Percentiles rank a stretch among this genome's conserved stretches.
These are phyloP conservation scores for Cladorrhinum samala DNA, from an alignment of 495 filamentous ascomycete species.

Conservation along the genomic window DNA sequence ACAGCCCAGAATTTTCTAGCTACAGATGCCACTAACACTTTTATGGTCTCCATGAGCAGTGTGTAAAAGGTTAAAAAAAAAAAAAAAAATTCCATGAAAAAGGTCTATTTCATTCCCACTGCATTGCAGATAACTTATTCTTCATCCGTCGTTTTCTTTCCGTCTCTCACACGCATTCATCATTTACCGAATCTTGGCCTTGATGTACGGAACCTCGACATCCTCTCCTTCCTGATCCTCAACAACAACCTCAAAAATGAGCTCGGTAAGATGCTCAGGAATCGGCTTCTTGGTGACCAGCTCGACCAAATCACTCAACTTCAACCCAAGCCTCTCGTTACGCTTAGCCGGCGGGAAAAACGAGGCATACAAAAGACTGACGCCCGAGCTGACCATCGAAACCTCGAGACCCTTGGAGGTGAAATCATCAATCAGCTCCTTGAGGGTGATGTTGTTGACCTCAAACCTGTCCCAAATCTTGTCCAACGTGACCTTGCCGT, in stretches of 20 bases:
- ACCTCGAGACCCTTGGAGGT: conserved; percentile 71
- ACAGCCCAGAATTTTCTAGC: no score
- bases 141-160: background rate
- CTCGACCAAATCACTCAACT: conserved; percentile 79
- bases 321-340: conserved; percentile 59
- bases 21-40: no score
- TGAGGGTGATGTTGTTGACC: conserved; percentile 75
- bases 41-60: no score
- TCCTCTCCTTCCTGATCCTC: conserved; percentile 90
- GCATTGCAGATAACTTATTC: background rate
- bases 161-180: background rate
- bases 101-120: background rate
- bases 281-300: conserved; percentile 86
- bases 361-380: conserved; percentile 90
- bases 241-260: conserved; percentile 93
- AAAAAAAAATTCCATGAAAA: background rate
- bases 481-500: conserved; percentile 79
- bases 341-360: conserved; percentile 88
- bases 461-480: conserved; percentile 99
- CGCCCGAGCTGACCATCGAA: conserved; percentile 91
- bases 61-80: background rate
- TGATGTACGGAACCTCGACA: conserved; percentile 96
- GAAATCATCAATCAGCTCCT: conserved; percentile 78
- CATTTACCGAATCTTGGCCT: conserved; percentile 58
- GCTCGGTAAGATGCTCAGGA: conserved; percentile 83